phyloP scores from a whole-genome alignment of 257 asterid genomes.

The Solanum virginianum region DNA sequence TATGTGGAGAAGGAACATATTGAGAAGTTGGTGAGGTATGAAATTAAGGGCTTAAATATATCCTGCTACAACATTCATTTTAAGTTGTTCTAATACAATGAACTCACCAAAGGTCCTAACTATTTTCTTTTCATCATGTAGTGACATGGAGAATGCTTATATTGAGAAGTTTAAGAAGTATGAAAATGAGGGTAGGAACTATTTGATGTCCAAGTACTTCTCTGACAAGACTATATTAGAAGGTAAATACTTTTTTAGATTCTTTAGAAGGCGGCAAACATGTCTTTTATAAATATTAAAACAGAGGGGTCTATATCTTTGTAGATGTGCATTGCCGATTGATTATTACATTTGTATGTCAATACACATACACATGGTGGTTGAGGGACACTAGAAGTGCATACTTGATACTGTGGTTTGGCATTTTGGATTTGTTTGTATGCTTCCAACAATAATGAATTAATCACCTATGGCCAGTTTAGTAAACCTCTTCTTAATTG shows the following conservation, averaged over 20 bases:
- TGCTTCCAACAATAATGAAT: background rate
- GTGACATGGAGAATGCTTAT: background rate
- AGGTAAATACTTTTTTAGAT: slow-evolving; percentile 27
- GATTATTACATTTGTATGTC: background rate
- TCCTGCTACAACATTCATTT: background rate
- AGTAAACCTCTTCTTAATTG: background rate
- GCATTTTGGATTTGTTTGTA: background rate
- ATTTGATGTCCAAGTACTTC: slow-evolving; percentile 63
- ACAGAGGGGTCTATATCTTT: background rate
- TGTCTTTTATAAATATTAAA: background rate
- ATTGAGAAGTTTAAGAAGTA: slow-evolving; percentile 36
- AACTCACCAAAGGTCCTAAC: background rate
- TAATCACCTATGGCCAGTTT: background rate
- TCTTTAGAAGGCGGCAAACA: background rate
- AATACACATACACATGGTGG: background rate
- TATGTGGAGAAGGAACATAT: background rate
- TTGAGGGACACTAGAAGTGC: background rate
- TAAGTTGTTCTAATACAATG: background rate
- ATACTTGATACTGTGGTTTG: background rate
- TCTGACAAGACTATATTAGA: slow-evolving; percentile 72
- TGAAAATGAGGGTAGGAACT: slow-evolving; percentile 41
- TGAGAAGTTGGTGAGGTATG: slow-evolving; percentile 34
- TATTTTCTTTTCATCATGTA: background rate
- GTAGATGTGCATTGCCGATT: background rate
- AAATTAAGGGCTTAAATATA: too few relatives aligned